phyloP scores from a whole-genome alignment of 2,329 filamentous ascomycete genomes.

The Penicillium palitans region DNA sequence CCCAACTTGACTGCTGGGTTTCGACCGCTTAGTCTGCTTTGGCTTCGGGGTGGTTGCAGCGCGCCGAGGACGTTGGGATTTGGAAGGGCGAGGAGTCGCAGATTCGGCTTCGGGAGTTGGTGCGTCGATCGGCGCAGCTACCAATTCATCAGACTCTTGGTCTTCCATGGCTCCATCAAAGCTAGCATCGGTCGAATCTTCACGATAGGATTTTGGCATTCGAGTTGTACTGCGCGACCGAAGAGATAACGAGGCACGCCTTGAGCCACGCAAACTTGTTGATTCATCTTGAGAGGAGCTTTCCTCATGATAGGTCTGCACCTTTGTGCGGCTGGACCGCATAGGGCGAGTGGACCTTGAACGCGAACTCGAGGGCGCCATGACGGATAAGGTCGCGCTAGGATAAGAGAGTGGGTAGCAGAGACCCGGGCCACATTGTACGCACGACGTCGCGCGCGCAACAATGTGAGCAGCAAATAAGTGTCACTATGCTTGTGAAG shows the following conservation, averaged over 20 bases:
- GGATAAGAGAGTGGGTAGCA: conserved; percentile 10
- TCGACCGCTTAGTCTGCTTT: conserved; percentile 14
- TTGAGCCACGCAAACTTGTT: conserved; percentile 12
- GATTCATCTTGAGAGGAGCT: conserved; percentile 34
- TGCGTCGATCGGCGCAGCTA: conserved; percentile 13
- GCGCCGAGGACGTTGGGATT: conserved; percentile 14
- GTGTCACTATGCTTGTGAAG: background rate
- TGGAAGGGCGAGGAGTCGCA: conserved; percentile 6
- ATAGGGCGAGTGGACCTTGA: conserved; percentile 34
- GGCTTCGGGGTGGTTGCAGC: conserved; percentile 5
- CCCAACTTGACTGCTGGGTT: conserved; percentile 12
- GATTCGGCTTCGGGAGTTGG: conserved; percentile 4
- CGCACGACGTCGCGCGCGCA: background rate
- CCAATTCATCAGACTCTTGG: conserved; percentile 11
- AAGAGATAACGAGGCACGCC: conserved; percentile 29
- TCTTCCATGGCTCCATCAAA: conserved; percentile 19
- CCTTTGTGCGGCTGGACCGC: conserved; percentile 37
- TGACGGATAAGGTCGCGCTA: conserved; percentile 20
- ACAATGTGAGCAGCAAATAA: background rate
- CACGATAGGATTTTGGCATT: conserved; percentile 34
- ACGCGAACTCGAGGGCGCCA: conserved; percentile 32
- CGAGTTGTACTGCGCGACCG: conserved; percentile 34
- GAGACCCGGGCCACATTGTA: conserved; percentile 11
- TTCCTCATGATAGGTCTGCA: conserved; percentile 42
- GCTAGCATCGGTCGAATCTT: conserved; percentile 36